These are phyloP conservation scores for Kurtzmaniella quercitrusa DNA, from an alignment of 1,139 yeast genomes.

Conservation along the genomic window DNA sequence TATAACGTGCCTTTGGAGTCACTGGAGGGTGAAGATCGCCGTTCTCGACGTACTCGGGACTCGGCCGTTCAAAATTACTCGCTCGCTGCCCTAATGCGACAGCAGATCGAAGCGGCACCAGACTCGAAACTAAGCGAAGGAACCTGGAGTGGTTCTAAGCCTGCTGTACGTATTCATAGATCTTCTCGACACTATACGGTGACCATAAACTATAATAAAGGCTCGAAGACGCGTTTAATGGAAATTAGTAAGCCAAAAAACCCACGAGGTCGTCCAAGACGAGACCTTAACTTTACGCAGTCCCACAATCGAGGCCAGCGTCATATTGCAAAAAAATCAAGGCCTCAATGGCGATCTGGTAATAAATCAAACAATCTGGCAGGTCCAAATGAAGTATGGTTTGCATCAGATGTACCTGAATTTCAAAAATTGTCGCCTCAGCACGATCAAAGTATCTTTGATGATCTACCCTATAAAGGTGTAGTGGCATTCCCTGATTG, in stretches of 20 bases:
- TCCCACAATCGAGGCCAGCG: background rate
- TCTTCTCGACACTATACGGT: slow-evolving; percentile 5
- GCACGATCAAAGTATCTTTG: slow-evolving; percentile 1
- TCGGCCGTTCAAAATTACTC: slow-evolving; percentile 1
- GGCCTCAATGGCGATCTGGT: background rate
- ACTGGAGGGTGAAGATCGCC: background rate
- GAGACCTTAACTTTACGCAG: no score
- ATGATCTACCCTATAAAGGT: slow-evolving; percentile 64
- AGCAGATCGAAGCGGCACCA: background rate
- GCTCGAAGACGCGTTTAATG: background rate
- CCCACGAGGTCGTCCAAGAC: background rate
- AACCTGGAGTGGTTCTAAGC: background rate
- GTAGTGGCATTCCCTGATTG: slow-evolving; percentile 57
- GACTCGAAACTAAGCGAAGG: background rate
- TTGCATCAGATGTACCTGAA: background rate
- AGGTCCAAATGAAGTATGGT: background rate
- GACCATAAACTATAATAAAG: background rate
- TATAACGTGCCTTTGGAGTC: slow-evolving; percentile 3
- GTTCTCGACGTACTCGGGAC: background rate
- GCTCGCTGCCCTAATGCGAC: background rate
- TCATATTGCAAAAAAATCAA: background rate
- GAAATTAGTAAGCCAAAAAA: background rate
- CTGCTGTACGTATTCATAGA: background rate
- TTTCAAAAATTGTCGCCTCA: slow-evolving; percentile 1
- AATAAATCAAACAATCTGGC: background rate